Percentiles rank a stretch among this genome's conserved stretches.
Conservation (phyloP, 2,329 filamentous ascomycete genomes). For the Trichoderma pleuroti region DNA sequence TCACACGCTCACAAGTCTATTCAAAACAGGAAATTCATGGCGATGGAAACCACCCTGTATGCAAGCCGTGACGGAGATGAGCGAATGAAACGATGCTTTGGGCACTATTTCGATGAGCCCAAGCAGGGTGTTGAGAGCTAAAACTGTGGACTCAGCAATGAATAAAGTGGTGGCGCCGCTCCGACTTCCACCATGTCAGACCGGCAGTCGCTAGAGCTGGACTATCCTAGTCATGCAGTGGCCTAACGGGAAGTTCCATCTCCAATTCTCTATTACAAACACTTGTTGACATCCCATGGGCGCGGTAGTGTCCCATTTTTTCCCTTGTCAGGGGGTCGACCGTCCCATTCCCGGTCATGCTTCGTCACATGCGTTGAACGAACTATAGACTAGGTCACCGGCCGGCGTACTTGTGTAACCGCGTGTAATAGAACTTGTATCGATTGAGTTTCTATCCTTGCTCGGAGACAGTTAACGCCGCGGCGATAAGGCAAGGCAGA, state of each 20-base stretch:
- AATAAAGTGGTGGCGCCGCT: neutral
- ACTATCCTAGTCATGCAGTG: neutral
- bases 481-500: neutral
- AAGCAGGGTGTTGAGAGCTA: neutral
- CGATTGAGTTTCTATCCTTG: neutral
- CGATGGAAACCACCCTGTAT: neutral
- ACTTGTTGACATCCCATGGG: neutral
- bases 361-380: neutral
- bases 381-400: neutral
- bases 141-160: neutral
- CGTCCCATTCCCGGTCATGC: neutral
- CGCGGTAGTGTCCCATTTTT: neutral
- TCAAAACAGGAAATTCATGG: neutral
- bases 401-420: neutral
- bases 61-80: neutral
- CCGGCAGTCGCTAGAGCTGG: neutral
- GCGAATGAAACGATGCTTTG: neutral
- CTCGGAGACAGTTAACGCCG: neutral
- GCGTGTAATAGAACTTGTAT: neutral
- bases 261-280: neutral
- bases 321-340: neutral
- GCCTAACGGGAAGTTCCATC: neutral
- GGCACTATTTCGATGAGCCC: neutral
- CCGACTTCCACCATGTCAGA: neutral
- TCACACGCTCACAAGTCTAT: neutral